A percentile compares a stretch with the other conserved stretches of the same genome.
These are phyloP conservation scores for Coemansia sp. DNA, from an alignment of 192 early-diverging fungal species.

Conservation along the genomic window DNA sequence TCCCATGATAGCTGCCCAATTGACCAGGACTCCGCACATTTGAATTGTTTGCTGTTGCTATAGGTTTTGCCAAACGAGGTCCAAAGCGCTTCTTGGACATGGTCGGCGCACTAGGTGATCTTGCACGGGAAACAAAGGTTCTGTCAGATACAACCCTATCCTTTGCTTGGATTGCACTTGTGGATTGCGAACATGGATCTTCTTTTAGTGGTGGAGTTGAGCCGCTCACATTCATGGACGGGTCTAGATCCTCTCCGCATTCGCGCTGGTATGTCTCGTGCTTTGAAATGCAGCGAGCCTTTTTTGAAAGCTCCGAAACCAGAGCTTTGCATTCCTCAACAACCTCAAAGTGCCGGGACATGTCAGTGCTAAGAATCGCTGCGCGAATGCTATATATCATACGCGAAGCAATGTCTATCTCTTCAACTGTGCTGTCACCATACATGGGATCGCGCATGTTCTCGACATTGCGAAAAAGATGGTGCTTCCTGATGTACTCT, in stretches of 20 bases:
- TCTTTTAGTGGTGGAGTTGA: neutral
- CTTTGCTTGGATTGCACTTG: neutral
- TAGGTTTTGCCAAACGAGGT: slow-evolving; percentile 10
- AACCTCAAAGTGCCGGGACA: slow-evolving; percentile 81
- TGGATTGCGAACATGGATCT: neutral
- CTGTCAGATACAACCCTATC: neutral
- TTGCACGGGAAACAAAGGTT: slow-evolving; percentile 4
- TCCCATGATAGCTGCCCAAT: neutral
- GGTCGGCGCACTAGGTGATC: slow-evolving; percentile 43
- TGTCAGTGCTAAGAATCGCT: slow-evolving; percentile 88
- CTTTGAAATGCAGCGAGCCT: slow-evolving; percentile 41
- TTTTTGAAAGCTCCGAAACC: slow-evolving; percentile 43
- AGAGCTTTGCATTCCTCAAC: slow-evolving; percentile 58
- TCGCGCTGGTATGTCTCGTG: slow-evolving; percentile 32
- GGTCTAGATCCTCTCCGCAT: slow-evolving; percentile 9
- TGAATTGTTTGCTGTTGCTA: neutral
- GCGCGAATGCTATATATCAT: slow-evolving; percentile 51
- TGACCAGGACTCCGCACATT: neutral
- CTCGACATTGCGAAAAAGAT: slow-evolving; percentile 63
- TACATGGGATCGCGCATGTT: slow-evolving; percentile 54
- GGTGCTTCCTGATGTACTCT: slow-evolving; percentile 74
- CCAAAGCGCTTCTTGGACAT: slow-evolving; percentile 16
- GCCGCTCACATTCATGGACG: neutral
- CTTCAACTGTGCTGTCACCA: slow-evolving; percentile 53
- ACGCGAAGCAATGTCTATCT: slow-evolving; percentile 42